These are phyloP conservation scores for Aurifilum marmelostoma DNA, from an alignment of 2,329 filamentous ascomycete species.

Conservation along the genomic window DNA sequence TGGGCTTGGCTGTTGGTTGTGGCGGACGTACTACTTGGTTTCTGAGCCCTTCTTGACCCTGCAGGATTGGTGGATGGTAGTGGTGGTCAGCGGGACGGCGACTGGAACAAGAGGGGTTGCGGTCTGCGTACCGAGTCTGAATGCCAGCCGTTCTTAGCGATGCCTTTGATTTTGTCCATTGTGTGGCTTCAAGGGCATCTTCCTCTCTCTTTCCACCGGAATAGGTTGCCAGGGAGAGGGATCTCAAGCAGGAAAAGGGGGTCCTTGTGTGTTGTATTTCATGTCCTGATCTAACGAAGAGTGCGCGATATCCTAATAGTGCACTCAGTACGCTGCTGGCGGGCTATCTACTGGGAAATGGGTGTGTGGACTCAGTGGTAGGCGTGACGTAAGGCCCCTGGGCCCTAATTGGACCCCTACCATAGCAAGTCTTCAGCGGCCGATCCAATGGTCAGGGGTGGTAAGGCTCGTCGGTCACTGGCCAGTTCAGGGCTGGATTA, in stretches of 20 bases:
- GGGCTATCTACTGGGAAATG: not conserved
- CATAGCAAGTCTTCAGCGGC: constrained; percentile 2
- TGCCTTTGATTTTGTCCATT: constrained; percentile 52
- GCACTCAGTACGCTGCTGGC: not conserved
- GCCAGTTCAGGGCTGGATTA: not conserved
- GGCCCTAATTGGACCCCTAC: constrained; percentile 20
- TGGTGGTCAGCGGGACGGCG: not conserved
- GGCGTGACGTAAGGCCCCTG: constrained; percentile 19
- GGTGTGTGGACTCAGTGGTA: not conserved
- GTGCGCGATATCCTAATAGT: constrained; percentile 8
- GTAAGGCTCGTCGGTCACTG: not conserved
- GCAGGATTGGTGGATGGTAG: constrained; percentile 3
- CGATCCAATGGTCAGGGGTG: not conserved
- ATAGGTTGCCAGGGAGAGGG: too few relatives aligned
- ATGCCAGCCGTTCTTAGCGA: constrained; percentile 57
- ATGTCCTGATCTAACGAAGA: not conserved
- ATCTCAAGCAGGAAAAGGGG: not conserved
- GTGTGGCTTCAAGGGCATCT: not conserved
- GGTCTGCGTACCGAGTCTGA: constrained; percentile 45
- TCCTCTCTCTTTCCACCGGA: not conserved
- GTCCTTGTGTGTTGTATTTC: not conserved
- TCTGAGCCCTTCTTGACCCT: constrained; percentile 39
- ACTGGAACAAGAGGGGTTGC: not conserved
- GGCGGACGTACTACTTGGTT: constrained; percentile 49
- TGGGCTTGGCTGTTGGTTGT: not conserved